Evolutionary conservation across 2,329 filamentous ascomycete species (phyloP).

Genomic region (Bipolaris cookei): DNA sequence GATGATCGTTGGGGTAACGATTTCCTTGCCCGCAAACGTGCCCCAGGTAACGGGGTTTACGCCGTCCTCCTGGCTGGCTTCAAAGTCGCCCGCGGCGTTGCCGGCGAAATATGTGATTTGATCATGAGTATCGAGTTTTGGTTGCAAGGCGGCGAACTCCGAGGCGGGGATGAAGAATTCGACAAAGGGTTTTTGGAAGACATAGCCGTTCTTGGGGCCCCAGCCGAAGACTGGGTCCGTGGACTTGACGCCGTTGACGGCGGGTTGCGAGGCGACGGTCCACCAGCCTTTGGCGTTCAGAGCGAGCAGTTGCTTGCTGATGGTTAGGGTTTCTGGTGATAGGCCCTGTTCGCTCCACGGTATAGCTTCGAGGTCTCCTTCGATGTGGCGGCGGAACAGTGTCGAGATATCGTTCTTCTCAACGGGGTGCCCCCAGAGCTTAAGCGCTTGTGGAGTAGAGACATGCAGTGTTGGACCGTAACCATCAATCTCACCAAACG

Average conservation of each 20-base stretch:
- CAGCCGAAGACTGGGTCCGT: constrained; percentile 84
- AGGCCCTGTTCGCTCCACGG: constrained; percentile 94
- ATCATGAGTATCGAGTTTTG: constrained; percentile 69
- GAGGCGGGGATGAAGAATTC: constrained; percentile 85
- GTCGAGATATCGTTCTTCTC: constrained; percentile 73
- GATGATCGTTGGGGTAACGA: constrained; percentile 94
- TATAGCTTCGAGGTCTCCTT: constrained; percentile 78
- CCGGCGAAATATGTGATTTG: constrained; percentile 86
- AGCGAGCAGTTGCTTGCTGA: constrained; percentile 74
- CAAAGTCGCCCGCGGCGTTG: constrained; percentile 78
- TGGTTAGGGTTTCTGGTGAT: constrained; percentile 81
- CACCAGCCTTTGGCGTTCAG: constrained; percentile 90
- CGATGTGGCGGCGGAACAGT: constrained; percentile 81
- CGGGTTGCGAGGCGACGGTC: constrained; percentile 94
- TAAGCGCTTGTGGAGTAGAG: constrained; percentile 79
- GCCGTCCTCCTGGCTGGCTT: constrained; percentile 67
- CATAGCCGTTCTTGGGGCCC: constrained; percentile 90
- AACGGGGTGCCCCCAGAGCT: constrained; percentile 82
- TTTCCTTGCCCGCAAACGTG: constrained; percentile 93
- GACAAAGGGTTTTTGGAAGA: constrained; percentile 98
- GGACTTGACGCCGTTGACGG: constrained; percentile 83
- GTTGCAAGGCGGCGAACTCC: constrained; percentile 73
- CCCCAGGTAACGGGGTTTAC: constrained; percentile 98
- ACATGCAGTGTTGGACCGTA: constrained; percentile 97
- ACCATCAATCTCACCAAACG: constrained; percentile 96